Conservation (phyloP, 2,329 filamentous ascomycete genomes). For the Arthrobotrys entomopaga region DNA sequence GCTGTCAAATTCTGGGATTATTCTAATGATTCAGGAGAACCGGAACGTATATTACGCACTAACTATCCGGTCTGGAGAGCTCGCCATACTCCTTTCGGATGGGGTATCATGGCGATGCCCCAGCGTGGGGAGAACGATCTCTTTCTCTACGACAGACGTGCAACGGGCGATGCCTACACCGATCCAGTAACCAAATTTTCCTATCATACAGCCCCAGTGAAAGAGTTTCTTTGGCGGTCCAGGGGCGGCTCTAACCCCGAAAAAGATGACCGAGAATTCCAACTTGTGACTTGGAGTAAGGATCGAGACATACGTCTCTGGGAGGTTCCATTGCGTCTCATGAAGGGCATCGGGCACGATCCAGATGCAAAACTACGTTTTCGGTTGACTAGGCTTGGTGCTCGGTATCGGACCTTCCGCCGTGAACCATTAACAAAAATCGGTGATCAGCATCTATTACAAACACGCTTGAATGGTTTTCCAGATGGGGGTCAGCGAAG, state of each 20-base stretch:
- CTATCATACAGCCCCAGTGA: conserved; percentile 76
- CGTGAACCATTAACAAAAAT: conserved; percentile 68
- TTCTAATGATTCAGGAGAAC: conserved; percentile 69
- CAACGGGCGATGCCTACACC: conserved; percentile 64
- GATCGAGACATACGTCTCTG: conserved; percentile 85
- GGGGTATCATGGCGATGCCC: conserved; percentile 87
- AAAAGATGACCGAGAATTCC: conserved; percentile 86
- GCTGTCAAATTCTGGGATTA: conserved; percentile 96
- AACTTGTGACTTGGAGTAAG: conserved; percentile 90
- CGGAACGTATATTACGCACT: conserved; percentile 81
- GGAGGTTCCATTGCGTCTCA: conserved; percentile 62
- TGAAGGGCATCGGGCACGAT: conserved; percentile 58
- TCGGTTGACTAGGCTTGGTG: conserved; percentile 79
- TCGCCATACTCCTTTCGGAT: conserved; percentile 88
- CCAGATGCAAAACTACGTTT: conserved; percentile 58
- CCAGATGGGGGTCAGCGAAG: conserved; percentile 29
- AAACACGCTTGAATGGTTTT: conserved; percentile 21
- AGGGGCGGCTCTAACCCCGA: conserved; percentile 73
- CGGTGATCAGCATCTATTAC: conserved; percentile 19
- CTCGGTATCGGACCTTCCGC: conserved; percentile 84
- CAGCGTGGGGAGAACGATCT: conserved; percentile 86
- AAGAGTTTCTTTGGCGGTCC: conserved; percentile 89
- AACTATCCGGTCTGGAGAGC: conserved; percentile 91
- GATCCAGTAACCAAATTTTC: conserved; percentile 70
- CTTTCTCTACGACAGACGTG: conserved; percentile 78